Evolutionary conservation across 2,329 filamentous ascomycete species (phyloP).

Genomic region (Epichloe sylvatica): DNA sequence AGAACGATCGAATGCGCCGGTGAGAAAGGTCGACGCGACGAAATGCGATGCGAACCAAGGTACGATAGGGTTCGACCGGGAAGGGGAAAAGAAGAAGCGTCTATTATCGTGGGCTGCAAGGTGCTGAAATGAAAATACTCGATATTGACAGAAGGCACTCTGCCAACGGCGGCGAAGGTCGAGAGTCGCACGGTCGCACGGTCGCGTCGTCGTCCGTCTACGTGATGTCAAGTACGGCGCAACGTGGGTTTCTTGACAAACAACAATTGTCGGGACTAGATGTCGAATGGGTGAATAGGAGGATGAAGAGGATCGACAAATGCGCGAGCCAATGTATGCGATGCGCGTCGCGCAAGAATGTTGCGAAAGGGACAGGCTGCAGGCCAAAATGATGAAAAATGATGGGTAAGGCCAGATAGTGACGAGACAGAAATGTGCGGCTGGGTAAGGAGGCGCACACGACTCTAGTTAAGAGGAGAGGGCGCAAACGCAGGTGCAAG

Average conservation of each 20-base stretch:
- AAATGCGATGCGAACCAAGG: not conserved
- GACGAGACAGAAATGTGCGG: slow-evolving; percentile 3
- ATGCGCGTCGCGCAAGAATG: not conserved
- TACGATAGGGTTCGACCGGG: no score
- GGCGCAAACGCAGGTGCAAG: slow-evolving; percentile 6
- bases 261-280: not conserved
- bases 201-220: not conserved
- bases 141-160: not conserved
- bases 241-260: not conserved
- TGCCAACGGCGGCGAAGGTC: not conserved
- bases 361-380: slow-evolving; percentile 1
- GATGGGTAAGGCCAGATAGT: not conserved
- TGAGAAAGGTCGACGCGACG: not conserved
- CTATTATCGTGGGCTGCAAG: not conserved
- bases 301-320: not conserved
- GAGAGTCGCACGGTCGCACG: not conserved
- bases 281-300: not conserved
- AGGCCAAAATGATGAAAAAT: not conserved
- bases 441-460: slow-evolving; percentile 3
- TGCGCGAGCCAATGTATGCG: slow-evolving; percentile 1
- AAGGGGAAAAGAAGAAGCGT: not conserved
- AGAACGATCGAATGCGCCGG: slow-evolving; percentile 3
- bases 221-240: not conserved
- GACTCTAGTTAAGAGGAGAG: not conserved
- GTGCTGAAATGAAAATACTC: not conserved